Percentiles rank a stretch among this genome's conserved stretches.
Conservation (phyloP, 73 alveolate species). For the Tetrahymena malaccensis region DNA sequence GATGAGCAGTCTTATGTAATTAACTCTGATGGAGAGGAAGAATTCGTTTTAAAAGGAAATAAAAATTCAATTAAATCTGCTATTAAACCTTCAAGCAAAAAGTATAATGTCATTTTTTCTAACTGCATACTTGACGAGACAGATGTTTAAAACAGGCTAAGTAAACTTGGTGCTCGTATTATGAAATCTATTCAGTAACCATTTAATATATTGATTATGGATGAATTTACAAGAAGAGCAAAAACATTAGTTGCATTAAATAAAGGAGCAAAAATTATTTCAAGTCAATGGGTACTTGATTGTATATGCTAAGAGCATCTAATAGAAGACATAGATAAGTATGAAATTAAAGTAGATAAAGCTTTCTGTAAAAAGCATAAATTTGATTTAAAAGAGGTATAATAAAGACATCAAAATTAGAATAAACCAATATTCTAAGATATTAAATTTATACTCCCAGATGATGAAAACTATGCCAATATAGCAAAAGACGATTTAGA, state of each 20-base stretch:
- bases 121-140: neutral
- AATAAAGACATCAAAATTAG: neutral
- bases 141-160: neutral
- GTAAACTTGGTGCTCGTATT: neutral
- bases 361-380: neutral
- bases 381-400: neutral
- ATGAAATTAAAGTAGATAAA: neutral
- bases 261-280: neutral
- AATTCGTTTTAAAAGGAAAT: neutral
- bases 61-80: neutral
- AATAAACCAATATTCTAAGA: neutral
- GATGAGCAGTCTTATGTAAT: neutral
- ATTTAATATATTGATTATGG: neutral
- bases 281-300: neutral
- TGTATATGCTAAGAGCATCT: neutral
- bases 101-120: neutral
- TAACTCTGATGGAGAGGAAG: neutral
- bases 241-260: neutral
- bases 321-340: neutral
- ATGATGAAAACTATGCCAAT: neutral
- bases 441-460: neutral
- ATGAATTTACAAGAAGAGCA: neutral
- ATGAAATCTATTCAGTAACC: neutral
- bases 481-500: neutral
- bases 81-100: neutral